Evolutionary conservation across 1,284 basidiomycete species (phyloP).

Genomic region (Puccinia polysora): DNA sequence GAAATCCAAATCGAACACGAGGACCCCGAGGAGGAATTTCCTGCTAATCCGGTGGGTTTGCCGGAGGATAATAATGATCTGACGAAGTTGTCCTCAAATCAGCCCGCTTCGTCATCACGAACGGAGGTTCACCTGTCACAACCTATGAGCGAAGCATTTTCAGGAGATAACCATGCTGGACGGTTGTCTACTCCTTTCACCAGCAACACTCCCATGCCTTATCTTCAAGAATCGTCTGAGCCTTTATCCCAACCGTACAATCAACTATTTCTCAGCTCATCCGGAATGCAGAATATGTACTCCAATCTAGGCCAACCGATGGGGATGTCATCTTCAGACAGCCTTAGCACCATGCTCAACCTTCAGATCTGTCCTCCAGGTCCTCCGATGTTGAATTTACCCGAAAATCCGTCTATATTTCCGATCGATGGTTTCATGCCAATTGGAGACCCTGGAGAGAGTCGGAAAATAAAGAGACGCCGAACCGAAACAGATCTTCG

Average conservation of each 20-base stretch:
- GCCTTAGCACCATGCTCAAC: neutral
- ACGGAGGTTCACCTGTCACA: neutral
- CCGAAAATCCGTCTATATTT: constrained; percentile 11
- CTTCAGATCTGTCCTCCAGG: constrained; percentile 31
- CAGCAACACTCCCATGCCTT: constrained; percentile 6
- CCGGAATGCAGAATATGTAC: constrained; percentile 19
- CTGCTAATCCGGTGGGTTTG: neutral
- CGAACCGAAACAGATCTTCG: constrained; percentile 38
- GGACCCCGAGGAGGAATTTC: constrained; percentile 24
- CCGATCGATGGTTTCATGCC: neutral
- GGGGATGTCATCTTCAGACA: constrained; percentile 5
- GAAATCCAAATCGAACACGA: constrained; percentile 39
- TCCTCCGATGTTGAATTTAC: constrained; percentile 1
- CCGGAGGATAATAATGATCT: constrained; percentile 3
- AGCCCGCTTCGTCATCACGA: neutral
- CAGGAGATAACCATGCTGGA: neutral
- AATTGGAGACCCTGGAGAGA: neutral
- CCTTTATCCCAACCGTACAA: constrained; percentile 21
- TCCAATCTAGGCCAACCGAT: constrained; percentile 18
- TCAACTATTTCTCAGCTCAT: constrained; percentile 22
- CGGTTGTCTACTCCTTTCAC: constrained; percentile 10
- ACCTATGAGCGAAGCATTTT: constrained; percentile 6
- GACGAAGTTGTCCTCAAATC: constrained; percentile 11
- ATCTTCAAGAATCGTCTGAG: constrained; percentile 20
- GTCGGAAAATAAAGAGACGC: constrained; percentile 37